phyloP scores from a whole-genome alignment of 306 rosid genomes.

The Clitoria ternatea region DNA sequence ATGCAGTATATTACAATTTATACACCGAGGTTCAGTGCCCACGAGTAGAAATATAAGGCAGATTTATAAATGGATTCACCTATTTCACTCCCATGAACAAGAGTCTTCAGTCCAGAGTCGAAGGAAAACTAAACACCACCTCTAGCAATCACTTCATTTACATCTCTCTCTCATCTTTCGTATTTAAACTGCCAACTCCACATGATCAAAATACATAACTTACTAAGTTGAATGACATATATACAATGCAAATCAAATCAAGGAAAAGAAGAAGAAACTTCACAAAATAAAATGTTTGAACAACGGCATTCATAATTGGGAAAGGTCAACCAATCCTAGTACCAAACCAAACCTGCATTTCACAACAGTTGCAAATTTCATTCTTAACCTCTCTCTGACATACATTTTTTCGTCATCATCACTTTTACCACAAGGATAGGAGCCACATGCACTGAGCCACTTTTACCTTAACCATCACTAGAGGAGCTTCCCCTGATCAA shows the following conservation, averaged over 20 bases:
- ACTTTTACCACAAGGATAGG: conserved; percentile 13
- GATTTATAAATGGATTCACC: not conserved
- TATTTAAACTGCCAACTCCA: conserved; percentile 34
- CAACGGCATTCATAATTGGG: conserved; percentile 22
- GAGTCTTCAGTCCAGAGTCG: not conserved
- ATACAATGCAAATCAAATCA: conserved; percentile 34
- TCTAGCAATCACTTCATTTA: conserved; percentile 23
- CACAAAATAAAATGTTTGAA: conserved; percentile 34
- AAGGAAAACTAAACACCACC: conserved; percentile 1
- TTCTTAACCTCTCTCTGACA: conserved; percentile 24
- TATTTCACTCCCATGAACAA: not conserved
- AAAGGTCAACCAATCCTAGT: conserved; percentile 32
- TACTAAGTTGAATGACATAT: conserved; percentile 27
- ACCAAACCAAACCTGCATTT: conserved; percentile 29
- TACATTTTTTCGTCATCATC: conserved; percentile 60
- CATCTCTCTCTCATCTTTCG: conserved; percentile 27
- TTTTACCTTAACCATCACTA: conserved; percentile 24
- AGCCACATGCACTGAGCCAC: not conserved
- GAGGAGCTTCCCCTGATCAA: conserved; percentile 55
- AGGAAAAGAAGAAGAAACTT: conserved; percentile 20
- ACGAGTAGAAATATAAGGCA: not conserved
- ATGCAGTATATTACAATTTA: not conserved
- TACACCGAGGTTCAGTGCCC: not conserved
- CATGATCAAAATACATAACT: conserved; percentile 29
- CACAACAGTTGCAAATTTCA: conserved; percentile 3